Percentiles rank a stretch among this genome's conserved stretches.
These are phyloP conservation scores for Cadophora malorum DNA, from an alignment of 2,329 filamentous ascomycete genomes.

Conservation along the genomic window DNA sequence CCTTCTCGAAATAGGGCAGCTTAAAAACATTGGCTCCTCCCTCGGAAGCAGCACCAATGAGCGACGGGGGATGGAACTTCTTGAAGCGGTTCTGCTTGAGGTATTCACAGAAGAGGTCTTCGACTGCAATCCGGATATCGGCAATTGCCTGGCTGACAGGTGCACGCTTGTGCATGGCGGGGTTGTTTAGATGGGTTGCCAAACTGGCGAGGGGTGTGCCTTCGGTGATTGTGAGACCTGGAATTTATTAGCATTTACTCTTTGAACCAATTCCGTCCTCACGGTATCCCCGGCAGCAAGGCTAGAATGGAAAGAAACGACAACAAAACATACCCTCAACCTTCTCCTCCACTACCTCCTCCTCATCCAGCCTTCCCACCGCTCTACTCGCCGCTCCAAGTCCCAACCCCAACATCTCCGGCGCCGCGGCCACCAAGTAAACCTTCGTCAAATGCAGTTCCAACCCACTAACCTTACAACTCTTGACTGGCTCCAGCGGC, in stretches of 20 bases:
- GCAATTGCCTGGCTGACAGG: constrained; percentile 89
- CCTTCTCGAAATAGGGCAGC: constrained; percentile 85
- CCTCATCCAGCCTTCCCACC: constrained; percentile 65
- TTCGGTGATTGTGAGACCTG: constrained; percentile 51
- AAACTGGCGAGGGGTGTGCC: constrained; percentile 68
- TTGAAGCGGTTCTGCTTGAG: constrained; percentile 77
- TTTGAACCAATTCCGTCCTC: too few relatives aligned
- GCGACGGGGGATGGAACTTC: constrained; percentile 86
- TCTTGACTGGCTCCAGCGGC: constrained; percentile 87
- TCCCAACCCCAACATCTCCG: constrained; percentile 63
- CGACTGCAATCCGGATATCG: constrained; percentile 51
- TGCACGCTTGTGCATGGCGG: constrained; percentile 88
- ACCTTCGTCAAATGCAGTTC: constrained; percentile 91
- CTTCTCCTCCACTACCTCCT: constrained; percentile 54
- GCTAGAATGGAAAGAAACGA: too few relatives aligned
- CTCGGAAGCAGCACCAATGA: constrained; percentile 90
- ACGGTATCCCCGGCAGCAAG: too few relatives aligned
- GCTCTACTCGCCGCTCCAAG: constrained; percentile 61
- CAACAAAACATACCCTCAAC: constrained; percentile 47
- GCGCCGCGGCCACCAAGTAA: constrained; percentile 74
- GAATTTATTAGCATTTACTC: constrained; percentile 29
- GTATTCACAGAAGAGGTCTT: constrained; percentile 76
- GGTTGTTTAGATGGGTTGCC: constrained; percentile 76
- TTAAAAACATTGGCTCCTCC: constrained; percentile 92
- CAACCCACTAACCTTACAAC: constrained; percentile 76